Conservation (phyloP, 805 yeast genomes). For the Saccharomycopsis sp. region DNA sequence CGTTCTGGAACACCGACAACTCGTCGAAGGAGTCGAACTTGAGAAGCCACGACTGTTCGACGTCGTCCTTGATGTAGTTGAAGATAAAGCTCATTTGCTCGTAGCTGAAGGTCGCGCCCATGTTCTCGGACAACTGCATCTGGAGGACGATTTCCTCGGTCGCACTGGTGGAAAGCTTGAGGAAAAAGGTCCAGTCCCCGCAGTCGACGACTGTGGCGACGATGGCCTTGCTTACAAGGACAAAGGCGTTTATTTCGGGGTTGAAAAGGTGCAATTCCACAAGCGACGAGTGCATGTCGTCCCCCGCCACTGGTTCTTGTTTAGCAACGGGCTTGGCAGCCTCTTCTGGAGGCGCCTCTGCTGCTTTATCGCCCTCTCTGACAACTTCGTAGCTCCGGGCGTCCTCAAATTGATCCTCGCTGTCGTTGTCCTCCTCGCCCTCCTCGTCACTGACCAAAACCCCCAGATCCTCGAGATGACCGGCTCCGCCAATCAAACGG, state of each 20-base stretch:
- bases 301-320: slow-evolving; percentile 11
- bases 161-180: slow-evolving; percentile 29
- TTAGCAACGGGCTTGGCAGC: slow-evolving; percentile 2
- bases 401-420: slow-evolving; percentile 13
- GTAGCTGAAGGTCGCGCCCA: slow-evolving; percentile 63
- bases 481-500: slow-evolving; percentile 5
- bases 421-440: slow-evolving; percentile 19
- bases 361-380: neutral
- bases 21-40: slow-evolving; percentile 39
- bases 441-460: slow-evolving; percentile 13
- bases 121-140: slow-evolving; percentile 36
- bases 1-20: slow-evolving; percentile 46
- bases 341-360: slow-evolving; percentile 20
- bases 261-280: slow-evolving; percentile 55
- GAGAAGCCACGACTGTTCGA: slow-evolving; percentile 55
- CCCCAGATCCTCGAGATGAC: slow-evolving; percentile 5
- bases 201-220: slow-evolving; percentile 37
- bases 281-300: neutral
- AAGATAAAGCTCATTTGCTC: slow-evolving; percentile 54
- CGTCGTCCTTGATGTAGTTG: slow-evolving; percentile 37
- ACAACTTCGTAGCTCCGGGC: slow-evolving; percentile 2
- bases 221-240: slow-evolving; percentile 32
- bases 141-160: neutral
- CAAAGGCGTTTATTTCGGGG: slow-evolving; percentile 41
- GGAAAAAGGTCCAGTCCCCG: slow-evolving; percentile 46